phyloP scores from a whole-genome alignment of 495 filamentous ascomycete species.

The Aspergillus bertholletiae region DNA sequence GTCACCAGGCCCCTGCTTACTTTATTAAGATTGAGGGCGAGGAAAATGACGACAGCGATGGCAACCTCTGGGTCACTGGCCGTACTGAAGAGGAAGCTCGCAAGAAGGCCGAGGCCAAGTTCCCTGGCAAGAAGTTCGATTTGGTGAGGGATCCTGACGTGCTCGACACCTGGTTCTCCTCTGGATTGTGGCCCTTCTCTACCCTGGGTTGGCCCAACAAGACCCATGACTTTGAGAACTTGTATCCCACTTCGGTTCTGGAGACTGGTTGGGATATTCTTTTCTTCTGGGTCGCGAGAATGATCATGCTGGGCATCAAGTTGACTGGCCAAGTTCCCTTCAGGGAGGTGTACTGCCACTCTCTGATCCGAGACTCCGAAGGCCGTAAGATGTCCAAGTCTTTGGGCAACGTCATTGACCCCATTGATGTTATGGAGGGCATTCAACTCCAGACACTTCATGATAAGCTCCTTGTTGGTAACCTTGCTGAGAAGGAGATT shows the following conservation, averaged over 20 bases:
- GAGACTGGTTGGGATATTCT: conserved; percentile 87
- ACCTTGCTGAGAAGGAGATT: conserved; percentile 72
- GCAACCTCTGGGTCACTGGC: conserved; percentile 65
- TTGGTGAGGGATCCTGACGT: conserved; percentile 68
- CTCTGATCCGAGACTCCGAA: conserved; percentile 70
- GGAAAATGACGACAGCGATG: conserved; percentile 46
- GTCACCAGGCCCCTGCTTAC: conserved; percentile 74
- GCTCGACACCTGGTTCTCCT: conserved; percentile 82
- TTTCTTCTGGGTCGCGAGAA: conserved; percentile 81
- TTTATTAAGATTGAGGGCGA: conserved; percentile 67
- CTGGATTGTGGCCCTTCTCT: conserved; percentile 77
- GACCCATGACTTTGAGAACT: conserved; percentile 59
- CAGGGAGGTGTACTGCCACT: conserved; percentile 76
- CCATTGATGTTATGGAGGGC: conserved; percentile 74
- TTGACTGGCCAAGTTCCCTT: conserved; percentile 75
- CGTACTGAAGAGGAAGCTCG: conserved; percentile 61
- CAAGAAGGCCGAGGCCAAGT: conserved; percentile 63
- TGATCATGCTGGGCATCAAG: conserved; percentile 80
- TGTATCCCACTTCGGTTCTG: conserved; percentile 71
- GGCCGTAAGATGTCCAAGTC: conserved; percentile 86
- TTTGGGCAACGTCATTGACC: conserved; percentile 79
- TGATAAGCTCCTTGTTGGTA: conserved; percentile 65
- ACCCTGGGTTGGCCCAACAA: conserved; percentile 78
- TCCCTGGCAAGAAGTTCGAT: conserved; percentile 64
- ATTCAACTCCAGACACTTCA: conserved; percentile 65